Conservation (phyloP, 805 yeast species). For the Candida arabinofermentans region DNA sequence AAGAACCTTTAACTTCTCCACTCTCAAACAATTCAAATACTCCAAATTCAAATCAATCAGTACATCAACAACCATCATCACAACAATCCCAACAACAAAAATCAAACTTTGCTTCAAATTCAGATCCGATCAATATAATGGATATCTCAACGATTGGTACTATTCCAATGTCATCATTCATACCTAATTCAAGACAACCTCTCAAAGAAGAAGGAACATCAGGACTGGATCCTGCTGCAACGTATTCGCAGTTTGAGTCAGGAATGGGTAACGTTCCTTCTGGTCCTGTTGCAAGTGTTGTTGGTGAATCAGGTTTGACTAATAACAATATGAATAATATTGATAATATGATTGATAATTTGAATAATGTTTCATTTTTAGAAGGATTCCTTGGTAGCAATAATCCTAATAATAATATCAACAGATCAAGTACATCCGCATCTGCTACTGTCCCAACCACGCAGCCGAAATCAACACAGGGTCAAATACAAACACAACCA, state of each 20-base stretch:
- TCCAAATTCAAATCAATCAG: slow-evolving; percentile 1
- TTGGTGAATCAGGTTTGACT: neutral
- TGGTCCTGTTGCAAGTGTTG: neutral
- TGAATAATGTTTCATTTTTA: slow-evolving; percentile 2
- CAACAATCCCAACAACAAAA: neutral
- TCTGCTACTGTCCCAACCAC: neutral
- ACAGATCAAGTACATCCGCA: neutral
- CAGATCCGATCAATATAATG: neutral
- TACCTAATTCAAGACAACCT: neutral
- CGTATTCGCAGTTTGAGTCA: neutral
- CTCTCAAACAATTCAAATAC: slow-evolving; percentile 1
- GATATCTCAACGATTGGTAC: slow-evolving; percentile 2
- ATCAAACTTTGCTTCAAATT: neutral
- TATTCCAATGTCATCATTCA: slow-evolving; percentile 2
- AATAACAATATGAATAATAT: neutral
- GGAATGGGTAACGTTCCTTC: neutral
- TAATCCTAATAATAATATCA: neutral
- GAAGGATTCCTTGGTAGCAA: neutral
- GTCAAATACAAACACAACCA: neutral
- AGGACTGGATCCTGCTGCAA: neutral
- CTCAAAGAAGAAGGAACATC: too few species aligned
- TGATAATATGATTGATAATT: slow-evolving; percentile 2
- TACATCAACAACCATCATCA: neutral
- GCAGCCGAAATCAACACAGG: too few species aligned
- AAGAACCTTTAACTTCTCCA: neutral